Evolutionary conservation across 306 rosid species (phyloP).

Genomic region (Malus sieversii): DNA sequence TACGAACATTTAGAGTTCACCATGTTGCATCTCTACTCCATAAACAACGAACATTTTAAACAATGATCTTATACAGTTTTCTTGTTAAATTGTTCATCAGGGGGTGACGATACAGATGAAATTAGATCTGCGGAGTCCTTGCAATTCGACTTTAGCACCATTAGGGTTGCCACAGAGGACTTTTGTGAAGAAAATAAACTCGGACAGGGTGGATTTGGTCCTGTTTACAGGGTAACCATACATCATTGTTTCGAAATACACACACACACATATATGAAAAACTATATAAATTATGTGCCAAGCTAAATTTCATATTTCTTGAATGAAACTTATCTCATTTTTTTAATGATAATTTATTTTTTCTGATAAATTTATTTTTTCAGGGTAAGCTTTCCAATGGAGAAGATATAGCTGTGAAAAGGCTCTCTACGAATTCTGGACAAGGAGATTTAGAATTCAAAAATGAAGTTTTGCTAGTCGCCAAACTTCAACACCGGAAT

Average conservation of each 20-base stretch:
- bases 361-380: background rate
- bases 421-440: background rate
- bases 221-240: background rate
- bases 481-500: background rate
- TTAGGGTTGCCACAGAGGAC: background rate
- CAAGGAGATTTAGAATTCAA: conserved; percentile 2
- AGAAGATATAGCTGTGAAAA: background rate
- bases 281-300: no score
- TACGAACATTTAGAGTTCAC: background rate
- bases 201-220: background rate
- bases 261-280: background rate
- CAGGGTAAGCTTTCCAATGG: background rate
- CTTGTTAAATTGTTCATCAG: background rate
- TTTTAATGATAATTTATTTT: background rate
- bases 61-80: background rate
- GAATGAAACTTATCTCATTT: background rate
- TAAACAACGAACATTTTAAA: no score
- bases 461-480: background rate
- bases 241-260: background rate
- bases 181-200: conserved; percentile 3
- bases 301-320: no score
- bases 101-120: background rate
- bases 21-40: no score
- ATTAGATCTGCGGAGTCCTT: background rate
- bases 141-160: background rate